Conservation (phyloP, 2,329 filamentous ascomycete genomes). For the Neonectria hederae region DNA sequence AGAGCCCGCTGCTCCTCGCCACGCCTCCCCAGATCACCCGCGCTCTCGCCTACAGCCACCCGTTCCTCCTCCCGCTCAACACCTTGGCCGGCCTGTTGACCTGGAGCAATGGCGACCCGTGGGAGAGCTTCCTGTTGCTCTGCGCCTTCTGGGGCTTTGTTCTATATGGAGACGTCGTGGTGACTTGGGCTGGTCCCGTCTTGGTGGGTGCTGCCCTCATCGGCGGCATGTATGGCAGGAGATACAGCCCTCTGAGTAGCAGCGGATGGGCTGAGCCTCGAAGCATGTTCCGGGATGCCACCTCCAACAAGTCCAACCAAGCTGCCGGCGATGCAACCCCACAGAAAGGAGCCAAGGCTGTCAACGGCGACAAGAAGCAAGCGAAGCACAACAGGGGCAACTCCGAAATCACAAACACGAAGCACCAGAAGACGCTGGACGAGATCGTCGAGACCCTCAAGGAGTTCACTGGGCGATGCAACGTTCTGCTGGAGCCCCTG, state of each 20-base stretch:
- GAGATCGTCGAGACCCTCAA: constrained; percentile 96
- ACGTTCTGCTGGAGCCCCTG: constrained; percentile 89
- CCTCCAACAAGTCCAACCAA: constrained; percentile 30
- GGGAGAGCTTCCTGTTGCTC: constrained; percentile 95
- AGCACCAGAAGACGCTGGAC: constrained; percentile 92
- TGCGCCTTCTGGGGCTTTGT: constrained; percentile 85
- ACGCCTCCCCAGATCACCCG: constrained; percentile 95
- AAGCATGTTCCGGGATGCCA: constrained; percentile 44
- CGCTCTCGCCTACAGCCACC: constrained; percentile 93
- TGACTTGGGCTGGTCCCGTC: constrained; percentile 84
- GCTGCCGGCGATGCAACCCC: constrained; percentile 32
- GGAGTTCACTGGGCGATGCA: constrained; percentile 89
- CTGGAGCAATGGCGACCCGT: constrained; percentile 93
- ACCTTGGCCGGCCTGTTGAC: constrained; percentile 85
- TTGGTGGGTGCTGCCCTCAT: constrained; percentile 83
- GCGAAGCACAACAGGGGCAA: constrained; percentile 55
- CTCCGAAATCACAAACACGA: constrained; percentile 71
- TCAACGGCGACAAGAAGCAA: constrained; percentile 41
- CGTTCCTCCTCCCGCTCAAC: constrained; percentile 90
- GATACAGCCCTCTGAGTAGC: constrained; percentile 90
- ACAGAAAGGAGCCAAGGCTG: constrained; percentile 37
- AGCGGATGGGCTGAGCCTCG: constrained; percentile 73
- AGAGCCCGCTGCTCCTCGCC: constrained; percentile 89
- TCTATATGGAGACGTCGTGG: constrained; percentile 85
- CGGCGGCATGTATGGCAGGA: constrained; percentile 88